phyloP scores from a whole-genome alignment of 352 stramenopile genomes.

The Phytophthora megakarya region DNA sequence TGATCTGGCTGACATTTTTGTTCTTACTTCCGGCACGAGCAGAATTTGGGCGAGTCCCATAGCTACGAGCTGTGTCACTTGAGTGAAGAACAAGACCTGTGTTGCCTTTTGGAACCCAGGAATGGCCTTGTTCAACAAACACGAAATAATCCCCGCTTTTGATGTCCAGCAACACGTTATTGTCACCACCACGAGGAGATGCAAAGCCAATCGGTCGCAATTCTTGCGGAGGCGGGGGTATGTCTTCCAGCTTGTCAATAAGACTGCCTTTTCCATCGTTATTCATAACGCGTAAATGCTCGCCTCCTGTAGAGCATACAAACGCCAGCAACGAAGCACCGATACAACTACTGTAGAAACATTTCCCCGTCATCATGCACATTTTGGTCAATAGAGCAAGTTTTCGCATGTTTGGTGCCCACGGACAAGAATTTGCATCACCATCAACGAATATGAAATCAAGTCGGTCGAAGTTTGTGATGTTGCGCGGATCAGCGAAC shows the following conservation, averaged over 20 bases:
- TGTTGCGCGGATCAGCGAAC: conserved; percentile 59
- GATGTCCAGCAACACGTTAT: conserved; percentile 67
- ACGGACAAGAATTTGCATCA: conserved; percentile 65
- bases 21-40: conserved; percentile 63
- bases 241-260: conserved; percentile 44
- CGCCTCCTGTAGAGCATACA: conserved; percentile 72
- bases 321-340: conserved; percentile 67
- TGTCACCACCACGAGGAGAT: conserved; percentile 18
- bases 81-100: conserved; percentile 72
- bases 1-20: conserved; percentile 36
- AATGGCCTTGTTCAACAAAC: conserved; percentile 37
- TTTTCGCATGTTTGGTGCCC: conserved; percentile 65
- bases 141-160: conserved; percentile 77
- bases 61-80: conserved; percentile 60
- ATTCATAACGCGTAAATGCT: conserved; percentile 66
- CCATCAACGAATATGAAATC: conserved; percentile 85
- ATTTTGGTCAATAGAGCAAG: conserved; percentile 74
- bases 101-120: conserved; percentile 77
- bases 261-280: conserved; percentile 57
- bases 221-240: conserved; percentile 40
- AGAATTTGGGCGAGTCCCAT: conserved; percentile 64
- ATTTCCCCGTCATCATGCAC: conserved; percentile 91
- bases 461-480: conserved; percentile 82
- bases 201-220: conserved; percentile 17
- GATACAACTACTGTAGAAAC: conserved; percentile 67